Percentiles rank a stretch among this genome's conserved stretches.
phyloP scores from a whole-genome alignment of 768 basidiomycete genomes.

The Mycena capillaripes region DNA sequence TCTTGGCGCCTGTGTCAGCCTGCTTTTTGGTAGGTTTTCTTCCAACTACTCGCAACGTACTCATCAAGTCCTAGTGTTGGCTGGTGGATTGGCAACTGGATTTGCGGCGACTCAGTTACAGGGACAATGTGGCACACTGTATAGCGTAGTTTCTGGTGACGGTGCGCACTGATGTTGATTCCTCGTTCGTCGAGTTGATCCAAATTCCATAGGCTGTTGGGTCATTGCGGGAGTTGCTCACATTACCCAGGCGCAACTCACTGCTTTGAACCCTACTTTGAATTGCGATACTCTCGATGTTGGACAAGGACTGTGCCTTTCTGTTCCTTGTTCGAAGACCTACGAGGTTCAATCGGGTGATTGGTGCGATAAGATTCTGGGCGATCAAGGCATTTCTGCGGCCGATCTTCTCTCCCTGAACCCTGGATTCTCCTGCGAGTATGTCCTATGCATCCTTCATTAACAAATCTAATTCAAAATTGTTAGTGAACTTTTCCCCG shows the following conservation, averaged over 20 bases:
- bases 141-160: background rate
- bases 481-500: background rate
- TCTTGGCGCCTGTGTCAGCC: background rate
- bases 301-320: conserved; percentile 1
- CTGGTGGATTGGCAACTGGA: background rate
- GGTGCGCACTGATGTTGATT: background rate
- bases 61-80: background rate
- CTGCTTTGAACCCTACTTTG: background rate
- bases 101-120: background rate
- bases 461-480: background rate
- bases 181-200: background rate
- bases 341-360: conserved; percentile 4
- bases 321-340: conserved; percentile 1
- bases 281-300: background rate
- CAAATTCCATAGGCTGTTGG: background rate
- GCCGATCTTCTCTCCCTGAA: background rate
- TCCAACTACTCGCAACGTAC: background rate
- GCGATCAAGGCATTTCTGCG: background rate
- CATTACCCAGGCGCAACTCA: conserved; percentile 1
- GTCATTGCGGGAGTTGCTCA: background rate
- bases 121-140: background rate
- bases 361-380: background rate
- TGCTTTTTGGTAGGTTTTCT: background rate
- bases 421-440: conserved; percentile 7
- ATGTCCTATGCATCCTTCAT: background rate